Evolutionary conservation across 371 early-diverging fungal species (phyloP).

Genomic region (Phascolomyces articulosus): DNA sequence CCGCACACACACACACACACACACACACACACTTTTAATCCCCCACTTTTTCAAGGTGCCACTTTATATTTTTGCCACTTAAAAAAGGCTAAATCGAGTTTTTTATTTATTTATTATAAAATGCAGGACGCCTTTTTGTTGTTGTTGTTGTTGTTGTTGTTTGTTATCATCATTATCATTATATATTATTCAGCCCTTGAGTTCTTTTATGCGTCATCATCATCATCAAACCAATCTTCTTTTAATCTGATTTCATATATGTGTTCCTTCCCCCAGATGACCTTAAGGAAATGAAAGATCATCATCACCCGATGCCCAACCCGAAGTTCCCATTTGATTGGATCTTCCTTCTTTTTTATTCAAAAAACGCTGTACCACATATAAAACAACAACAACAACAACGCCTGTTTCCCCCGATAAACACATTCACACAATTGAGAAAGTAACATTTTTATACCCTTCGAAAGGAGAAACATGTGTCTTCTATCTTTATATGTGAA

Average conservation of each 20-base stretch:
- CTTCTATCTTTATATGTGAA: background rate
- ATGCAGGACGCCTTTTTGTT: background rate
- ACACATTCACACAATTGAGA: too few relatives aligned
- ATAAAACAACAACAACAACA: too few relatives aligned
- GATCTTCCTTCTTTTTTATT: background rate
- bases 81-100: slow-evolving; percentile 7
- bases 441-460: too few relatives aligned
- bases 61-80: slow-evolving; percentile 1
- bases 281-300: background rate
- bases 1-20: too few relatives aligned
- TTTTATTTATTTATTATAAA: background rate
- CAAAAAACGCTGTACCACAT: background rate
- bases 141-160: too few relatives aligned
- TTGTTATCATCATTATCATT: too few relatives aligned
- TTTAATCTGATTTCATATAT: too few relatives aligned
- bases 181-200: background rate
- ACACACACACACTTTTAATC: too few relatives aligned
- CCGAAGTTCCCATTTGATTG: background rate
- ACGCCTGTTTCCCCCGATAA: too few relatives aligned
- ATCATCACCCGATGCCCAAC: background rate
- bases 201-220: background rate
- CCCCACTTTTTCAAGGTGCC: slow-evolving; percentile 2
- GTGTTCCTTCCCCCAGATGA: too few relatives aligned
- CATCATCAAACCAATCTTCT: background rate
- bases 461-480: too few relatives aligned